Percentiles rank a stretch among this genome's conserved stretches.
Evolutionary conservation across 1,139 yeast genomes (phyloP).

Genomic region (Yamadazyma triangularis): DNA sequence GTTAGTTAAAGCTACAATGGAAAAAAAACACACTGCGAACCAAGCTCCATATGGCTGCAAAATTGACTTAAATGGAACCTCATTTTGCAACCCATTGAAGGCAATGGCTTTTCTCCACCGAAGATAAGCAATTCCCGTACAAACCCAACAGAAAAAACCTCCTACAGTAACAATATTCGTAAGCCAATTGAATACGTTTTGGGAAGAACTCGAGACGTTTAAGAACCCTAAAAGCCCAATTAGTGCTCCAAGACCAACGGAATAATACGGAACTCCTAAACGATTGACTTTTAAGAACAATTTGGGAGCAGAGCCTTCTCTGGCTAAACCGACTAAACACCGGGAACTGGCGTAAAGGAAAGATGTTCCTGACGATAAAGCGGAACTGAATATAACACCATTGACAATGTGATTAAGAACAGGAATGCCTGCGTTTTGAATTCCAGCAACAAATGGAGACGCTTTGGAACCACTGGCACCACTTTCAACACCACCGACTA

Average conservation of each 20-base stretch:
- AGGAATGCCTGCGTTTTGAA: conserved; percentile 30
- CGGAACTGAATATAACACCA: conserved; percentile 47
- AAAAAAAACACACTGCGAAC: conserved; percentile 37
- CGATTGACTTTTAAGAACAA: conserved; percentile 30
- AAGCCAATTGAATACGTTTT: conserved; percentile 58
- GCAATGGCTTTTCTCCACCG: conserved; percentile 53
- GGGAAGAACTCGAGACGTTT: conserved; percentile 52
- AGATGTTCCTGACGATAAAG: conserved; percentile 50
- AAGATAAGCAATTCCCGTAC: conserved; percentile 41
- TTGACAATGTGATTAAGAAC: conserved; percentile 48
- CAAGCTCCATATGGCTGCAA: conserved; percentile 43
- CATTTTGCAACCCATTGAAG: conserved; percentile 24
- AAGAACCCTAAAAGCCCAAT: conserved; percentile 55
- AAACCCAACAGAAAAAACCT: conserved; percentile 68
- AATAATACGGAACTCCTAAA: conserved; percentile 29
- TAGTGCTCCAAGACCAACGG: conserved; percentile 17
- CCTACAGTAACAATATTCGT: conserved; percentile 69
- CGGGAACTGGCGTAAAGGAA: conserved; percentile 50
- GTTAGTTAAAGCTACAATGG: conserved; percentile 41
- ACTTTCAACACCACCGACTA: conserved; percentile 20
- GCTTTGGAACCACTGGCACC: conserved; percentile 25
- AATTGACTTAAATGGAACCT: conserved; percentile 35
- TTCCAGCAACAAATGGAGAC: conserved; percentile 42
- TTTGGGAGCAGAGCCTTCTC: conserved; percentile 36
- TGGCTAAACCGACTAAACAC: conserved; percentile 45